Evolutionary conservation across 2,329 filamentous ascomycete genomes (phyloP), one percentile per base, ranked within the genome.

Genomic region (Cercospora sojina): DNA sequence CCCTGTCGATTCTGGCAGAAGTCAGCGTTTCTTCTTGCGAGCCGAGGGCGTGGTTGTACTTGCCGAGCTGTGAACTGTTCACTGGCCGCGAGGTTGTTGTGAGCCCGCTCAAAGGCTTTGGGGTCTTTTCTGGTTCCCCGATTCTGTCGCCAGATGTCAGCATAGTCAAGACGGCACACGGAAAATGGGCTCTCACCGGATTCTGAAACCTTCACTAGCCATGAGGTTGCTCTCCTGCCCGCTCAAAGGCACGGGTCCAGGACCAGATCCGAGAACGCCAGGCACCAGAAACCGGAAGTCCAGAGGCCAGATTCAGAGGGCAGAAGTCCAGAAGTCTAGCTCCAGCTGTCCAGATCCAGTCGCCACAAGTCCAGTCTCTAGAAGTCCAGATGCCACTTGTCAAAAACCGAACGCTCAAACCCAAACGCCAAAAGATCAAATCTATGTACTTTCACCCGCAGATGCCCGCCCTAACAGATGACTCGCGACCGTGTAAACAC

Each of bases 391-490:
- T 20, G 41, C 41, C 41, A 20, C n/a, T 18, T 20, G 41, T 20
- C 41, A 47, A 49, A 49, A 32, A 2, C 53, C 20, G 27, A 29
- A 31, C 53, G 13, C 53, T 29, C 27, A 25, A 25, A 18, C 25
- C 51, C 25, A 29, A 56, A 56, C 51, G 16, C 53, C 41, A 47
- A 47, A 32, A 35, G 18, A 56, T n/a, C 51, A 56, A 31, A 56
- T 56, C 51, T 56, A 56, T 56, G 25, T 23, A 56, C 16, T 25
- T 27, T 27, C 51, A 56, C 51, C 51, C 51, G n/a, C 51, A 56
- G 18, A 27, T 56, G 51, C 51, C 51, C 51, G 51, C 51, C 25
- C 51, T 56, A 56, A n/a, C 51, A 56, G 51, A 56, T 29, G 51
- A 56, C 51, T 56, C 31, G 51, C 29, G 51, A 25, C 51, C 51